These are phyloP conservation scores for Cucumis melo DNA, from an alignment of 306 rosid species.

Conservation along the genomic window DNA sequence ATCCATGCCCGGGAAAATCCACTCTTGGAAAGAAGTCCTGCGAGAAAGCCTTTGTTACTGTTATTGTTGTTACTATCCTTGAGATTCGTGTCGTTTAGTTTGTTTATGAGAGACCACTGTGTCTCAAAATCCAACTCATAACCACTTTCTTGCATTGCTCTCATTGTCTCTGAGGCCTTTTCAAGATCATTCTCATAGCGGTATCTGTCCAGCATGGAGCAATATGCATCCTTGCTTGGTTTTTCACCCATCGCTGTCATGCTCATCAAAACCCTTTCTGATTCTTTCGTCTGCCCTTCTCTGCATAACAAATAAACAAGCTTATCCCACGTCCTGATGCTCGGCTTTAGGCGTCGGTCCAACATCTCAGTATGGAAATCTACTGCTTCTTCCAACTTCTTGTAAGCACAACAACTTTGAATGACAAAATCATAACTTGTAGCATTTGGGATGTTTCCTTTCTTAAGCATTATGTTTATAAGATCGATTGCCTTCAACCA, in stretches of 20 bases:
- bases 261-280: slow-evolving; percentile 42
- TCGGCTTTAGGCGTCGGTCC: slow-evolving; percentile 38
- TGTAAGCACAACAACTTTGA: slow-evolving; percentile 34
- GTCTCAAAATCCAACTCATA: slow-evolving; percentile 74
- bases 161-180: slow-evolving; percentile 58
- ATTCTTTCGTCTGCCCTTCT: slow-evolving; percentile 43
- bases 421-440: slow-evolving; percentile 56
- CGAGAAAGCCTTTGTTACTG: slow-evolving; percentile 47
- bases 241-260: slow-evolving; percentile 41
- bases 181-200: slow-evolving; percentile 38
- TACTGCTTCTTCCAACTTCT: slow-evolving; percentile 38
- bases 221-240: slow-evolving; percentile 52
- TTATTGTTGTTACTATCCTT: slow-evolving; percentile 22
- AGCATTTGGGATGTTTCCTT: slow-evolving; percentile 41
- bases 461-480: slow-evolving; percentile 58
- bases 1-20: slow-evolving; percentile 35
- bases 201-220: slow-evolving; percentile 35
- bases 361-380: slow-evolving; percentile 61
- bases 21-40: slow-evolving; percentile 60
- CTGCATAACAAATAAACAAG: slow-evolving; percentile 42
- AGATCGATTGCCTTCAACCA: slow-evolving; percentile 49
- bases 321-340: slow-evolving; percentile 31
- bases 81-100: slow-evolving; percentile 28
- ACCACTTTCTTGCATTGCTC: slow-evolving; percentile 65
- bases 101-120: slow-evolving; percentile 87